Evolutionary conservation across 2,329 filamentous ascomycete species (phyloP).

Genomic region (Sphaerulina musiva): DNA sequence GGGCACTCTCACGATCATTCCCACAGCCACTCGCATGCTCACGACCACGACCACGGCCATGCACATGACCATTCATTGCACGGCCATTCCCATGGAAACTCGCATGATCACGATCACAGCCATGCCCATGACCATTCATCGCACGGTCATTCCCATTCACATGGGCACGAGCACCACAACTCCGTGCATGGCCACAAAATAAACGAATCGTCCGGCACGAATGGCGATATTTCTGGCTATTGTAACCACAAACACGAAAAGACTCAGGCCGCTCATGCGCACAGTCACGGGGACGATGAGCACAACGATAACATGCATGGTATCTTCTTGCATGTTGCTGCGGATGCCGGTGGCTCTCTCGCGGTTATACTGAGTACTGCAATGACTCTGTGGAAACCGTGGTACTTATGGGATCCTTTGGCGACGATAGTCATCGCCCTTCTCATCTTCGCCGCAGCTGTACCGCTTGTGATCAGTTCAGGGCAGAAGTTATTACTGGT

Average conservation of each 20-base stretch:
- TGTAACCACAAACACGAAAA: slow-evolving; percentile 11
- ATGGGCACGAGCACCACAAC: slow-evolving; percentile 32
- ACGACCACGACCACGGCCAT: slow-evolving; percentile 25
- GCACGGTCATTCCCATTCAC: slow-evolving; percentile 39
- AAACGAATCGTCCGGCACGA: slow-evolving; percentile 9
- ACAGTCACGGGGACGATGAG: slow-evolving; percentile 30
- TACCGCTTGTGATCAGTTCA: slow-evolving; percentile 78
- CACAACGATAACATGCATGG: slow-evolving; percentile 98
- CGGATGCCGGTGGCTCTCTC: slow-evolving; percentile 87
- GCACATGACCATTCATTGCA: slow-evolving; percentile 16
- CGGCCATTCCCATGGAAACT: slow-evolving; percentile 33
- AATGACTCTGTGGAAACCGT: slow-evolving; percentile 78
- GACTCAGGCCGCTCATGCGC: slow-evolving; percentile 10
- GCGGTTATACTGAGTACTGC: slow-evolving; percentile 90
- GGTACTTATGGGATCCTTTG: slow-evolving; percentile 90
- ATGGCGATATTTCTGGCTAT: slow-evolving; percentile 15
- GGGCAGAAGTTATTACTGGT: slow-evolving; percentile 78
- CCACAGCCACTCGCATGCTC: slow-evolving; percentile 34
- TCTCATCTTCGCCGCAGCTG: slow-evolving; percentile 85
- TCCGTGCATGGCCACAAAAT: slow-evolving; percentile 12
- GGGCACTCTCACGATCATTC: slow-evolving; percentile 34
- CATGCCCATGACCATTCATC: slow-evolving; percentile 22
- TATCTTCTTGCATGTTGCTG: slow-evolving; percentile 91
- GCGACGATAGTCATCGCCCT: slow-evolving; percentile 90
- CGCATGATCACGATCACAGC: slow-evolving; percentile 23